These are phyloP conservation scores for Camellia oleifera DNA, from an alignment of 179 eudicot genomes.

Conservation along the genomic window DNA sequence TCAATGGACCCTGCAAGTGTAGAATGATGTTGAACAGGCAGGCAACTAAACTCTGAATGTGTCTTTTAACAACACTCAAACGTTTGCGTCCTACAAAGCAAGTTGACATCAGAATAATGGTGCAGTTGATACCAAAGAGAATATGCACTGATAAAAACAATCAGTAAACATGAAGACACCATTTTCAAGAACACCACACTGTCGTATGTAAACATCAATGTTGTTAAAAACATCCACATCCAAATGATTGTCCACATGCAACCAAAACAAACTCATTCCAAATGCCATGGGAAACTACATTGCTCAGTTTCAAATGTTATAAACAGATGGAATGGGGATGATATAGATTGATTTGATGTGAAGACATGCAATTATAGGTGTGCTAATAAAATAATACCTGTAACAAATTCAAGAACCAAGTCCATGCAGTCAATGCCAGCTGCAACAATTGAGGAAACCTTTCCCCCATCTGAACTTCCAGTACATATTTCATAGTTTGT, in stretches of 20 bases:
- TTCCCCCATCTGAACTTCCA: conserved; percentile 56
- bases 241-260: not conserved
- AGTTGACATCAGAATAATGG: conserved; percentile 10
- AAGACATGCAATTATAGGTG: not conserved
- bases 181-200: not conserved
- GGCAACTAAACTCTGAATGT: conserved; percentile 58
- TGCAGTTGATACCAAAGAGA: not conserved
- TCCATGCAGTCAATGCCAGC: conserved; percentile 90
- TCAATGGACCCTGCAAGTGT: conserved; percentile 71
- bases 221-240: not conserved
- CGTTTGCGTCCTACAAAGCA: conserved; percentile 63
- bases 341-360: not conserved
- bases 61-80: conserved; percentile 47
- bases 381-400: conserved; percentile 47
- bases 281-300: not conserved
- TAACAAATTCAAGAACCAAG: conserved; percentile 70
- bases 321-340: not conserved
- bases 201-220: not conserved
- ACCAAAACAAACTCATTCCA: not conserved
- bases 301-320: not conserved
- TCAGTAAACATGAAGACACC: not conserved
- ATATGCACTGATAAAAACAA: not conserved
- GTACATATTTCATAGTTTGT: conserved; percentile 48
- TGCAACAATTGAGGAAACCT: conserved; percentile 72
- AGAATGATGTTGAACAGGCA: conserved; percentile 68